phyloP scores from a whole-genome alignment of 1,284 basidiomycete genomes.

The Coniferiporia weirii region DNA sequence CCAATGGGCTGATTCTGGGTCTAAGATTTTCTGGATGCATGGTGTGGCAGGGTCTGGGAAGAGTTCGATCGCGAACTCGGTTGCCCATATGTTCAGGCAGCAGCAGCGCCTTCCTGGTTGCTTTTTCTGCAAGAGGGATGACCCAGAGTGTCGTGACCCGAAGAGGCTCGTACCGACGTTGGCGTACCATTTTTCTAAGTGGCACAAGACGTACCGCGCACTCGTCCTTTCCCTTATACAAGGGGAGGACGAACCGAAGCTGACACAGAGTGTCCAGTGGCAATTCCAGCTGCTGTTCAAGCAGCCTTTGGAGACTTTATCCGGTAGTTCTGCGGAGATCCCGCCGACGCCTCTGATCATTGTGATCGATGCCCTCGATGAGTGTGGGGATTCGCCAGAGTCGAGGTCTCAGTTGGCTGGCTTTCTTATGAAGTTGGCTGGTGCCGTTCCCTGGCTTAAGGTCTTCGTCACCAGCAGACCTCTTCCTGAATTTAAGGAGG shows the following conservation, averaged over 20 bases:
- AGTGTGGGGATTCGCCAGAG: not conserved
- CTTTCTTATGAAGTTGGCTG: not conserved
- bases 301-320: not conserved
- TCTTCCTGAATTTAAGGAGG: not conserved
- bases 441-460: not conserved
- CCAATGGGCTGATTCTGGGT: not conserved
- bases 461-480: not conserved
- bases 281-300: not conserved
- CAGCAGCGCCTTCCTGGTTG: not conserved
- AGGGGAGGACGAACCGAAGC: not conserved
- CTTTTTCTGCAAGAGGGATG: slow-evolving; percentile 10
- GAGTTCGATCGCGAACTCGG: slow-evolving; percentile 6
- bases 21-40: slow-evolving; percentile 5
- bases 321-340: not conserved
- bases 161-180: not conserved
- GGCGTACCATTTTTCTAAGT: not conserved
- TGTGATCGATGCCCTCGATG: not conserved
- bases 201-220: not conserved
- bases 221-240: not conserved
- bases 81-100: not conserved
- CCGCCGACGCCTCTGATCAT: not conserved
- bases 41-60: slow-evolving; percentile 7
- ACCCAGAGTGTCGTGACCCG: not conserved
- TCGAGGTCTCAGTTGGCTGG: not conserved
- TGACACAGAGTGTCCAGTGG: no score